Evolutionary conservation across 192 early-diverging fungal genomes (phyloP), one percentile per base, ranked within the genome.

Genomic region (Powellomyces hirtus): DNA sequence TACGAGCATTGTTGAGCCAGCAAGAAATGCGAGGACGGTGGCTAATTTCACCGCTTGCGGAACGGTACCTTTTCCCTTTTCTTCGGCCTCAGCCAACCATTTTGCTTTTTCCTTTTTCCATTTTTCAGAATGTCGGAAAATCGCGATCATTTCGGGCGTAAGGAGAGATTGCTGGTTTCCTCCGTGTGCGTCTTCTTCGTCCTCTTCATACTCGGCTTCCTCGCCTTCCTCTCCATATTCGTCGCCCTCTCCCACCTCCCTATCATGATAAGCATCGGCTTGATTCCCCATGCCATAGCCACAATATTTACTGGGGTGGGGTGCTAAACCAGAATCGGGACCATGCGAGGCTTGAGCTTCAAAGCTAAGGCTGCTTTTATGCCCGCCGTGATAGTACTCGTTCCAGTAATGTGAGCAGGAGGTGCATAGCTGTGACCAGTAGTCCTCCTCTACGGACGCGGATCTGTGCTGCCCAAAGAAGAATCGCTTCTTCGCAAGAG

Each of bases 101-200:
- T 14, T 16, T 2, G 36, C 36, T 40, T 60, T 60, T 29, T 60
- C 36, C 11, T 13, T 14, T 37, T 60, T 64, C 62, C 62, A 64
- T 14, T 35, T 46, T 29, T 46, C 62, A 0, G 62, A 64, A 30
- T 64, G 62, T 29, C 33, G 45, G 31, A 64, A 64, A n/a, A 64
- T 64, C 3, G 40, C 62, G 33, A 64, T 64, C 62, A 64, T 64
- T 16, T 16, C 62, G 14, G 62, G 62, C 5, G 62, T 64, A 26
- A 64, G 44, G 29, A 56, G 53, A 27, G 53, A 27, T 37, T 60
- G 30, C 34, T 24, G 42, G 22, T 30, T 16, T 26, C 14, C 53
- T 20, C 26, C 38, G 16, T 60, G 10, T n/a, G 13, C 59, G 14
- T n/a, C 59, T 46, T 64, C 45, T 31, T 64, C 42, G 14, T 64